A percentile compares a stretch with the other conserved stretches of the same genome.
phyloP scores from a whole-genome alignment of 768 basidiomycete species.

The Phylloporus rhodoxanthus region DNA sequence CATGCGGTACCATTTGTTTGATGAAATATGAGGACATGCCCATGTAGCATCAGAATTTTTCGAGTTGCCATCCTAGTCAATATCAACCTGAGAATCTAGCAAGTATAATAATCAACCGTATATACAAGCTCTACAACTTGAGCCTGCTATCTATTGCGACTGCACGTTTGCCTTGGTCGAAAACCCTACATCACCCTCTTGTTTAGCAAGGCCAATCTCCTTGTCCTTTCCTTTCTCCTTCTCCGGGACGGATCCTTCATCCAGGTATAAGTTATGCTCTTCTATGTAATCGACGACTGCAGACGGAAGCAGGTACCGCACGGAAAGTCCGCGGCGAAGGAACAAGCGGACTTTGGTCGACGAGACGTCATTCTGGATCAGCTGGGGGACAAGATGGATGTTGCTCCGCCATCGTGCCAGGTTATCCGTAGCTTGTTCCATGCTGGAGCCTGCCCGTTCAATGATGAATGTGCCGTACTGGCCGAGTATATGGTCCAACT shows the following conservation, averaged over 20 bases:
- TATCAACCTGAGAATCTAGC: too few species aligned
- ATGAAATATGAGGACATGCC: conserved; percentile 25
- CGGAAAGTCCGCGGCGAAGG: conserved; percentile 71
- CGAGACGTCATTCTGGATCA: conserved; percentile 96
- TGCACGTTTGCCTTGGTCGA: conserved; percentile 1
- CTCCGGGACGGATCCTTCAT: conserved; percentile 41
- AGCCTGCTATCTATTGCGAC: not conserved
- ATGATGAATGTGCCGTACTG: conserved; percentile 93
- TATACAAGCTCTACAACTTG: too few species aligned
- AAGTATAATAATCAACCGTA: too few species aligned
- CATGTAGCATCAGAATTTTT: conserved; percentile 44
- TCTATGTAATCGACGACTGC: conserved; percentile 94
- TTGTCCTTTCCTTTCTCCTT: conserved; percentile 37
- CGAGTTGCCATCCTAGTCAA: conserved; percentile 16
- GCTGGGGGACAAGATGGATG: conserved; percentile 86
- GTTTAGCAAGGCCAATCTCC: conserved; percentile 27
- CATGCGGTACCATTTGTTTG: not conserved
- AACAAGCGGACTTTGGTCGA: conserved; percentile 88
- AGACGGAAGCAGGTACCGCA: conserved; percentile 86
- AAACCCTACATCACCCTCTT: conserved; percentile 18
- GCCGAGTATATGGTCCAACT: conserved; percentile 96
- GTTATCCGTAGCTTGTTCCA: conserved; percentile 74
- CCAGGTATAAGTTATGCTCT: conserved; percentile 68
- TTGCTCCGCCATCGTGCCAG: conserved; percentile 75
- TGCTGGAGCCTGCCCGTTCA: conserved; percentile 89